Conservation (phyloP, 352 stramenopile species). For the Phytophthora ohioensis region DNA sequence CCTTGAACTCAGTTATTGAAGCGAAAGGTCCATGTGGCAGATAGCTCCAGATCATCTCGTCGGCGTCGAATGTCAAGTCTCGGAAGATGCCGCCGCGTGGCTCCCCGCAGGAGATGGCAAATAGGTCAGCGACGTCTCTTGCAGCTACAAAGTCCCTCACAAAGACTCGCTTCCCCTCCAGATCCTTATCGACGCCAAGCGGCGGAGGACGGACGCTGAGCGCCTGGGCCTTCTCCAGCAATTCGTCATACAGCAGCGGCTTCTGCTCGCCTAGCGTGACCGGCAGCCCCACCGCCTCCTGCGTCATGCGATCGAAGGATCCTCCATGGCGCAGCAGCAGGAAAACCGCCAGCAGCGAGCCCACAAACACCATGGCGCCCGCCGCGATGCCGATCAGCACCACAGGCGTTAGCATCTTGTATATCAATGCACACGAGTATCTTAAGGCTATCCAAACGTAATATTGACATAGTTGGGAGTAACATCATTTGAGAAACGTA, state of each 20-base stretch:
- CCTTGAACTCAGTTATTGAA: slow-evolving; percentile 44
- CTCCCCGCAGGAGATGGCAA: slow-evolving; percentile 60
- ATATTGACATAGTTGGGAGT: not conserved
- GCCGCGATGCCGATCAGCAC: slow-evolving; percentile 84
- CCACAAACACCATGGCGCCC: slow-evolving; percentile 85
- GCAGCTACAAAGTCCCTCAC: slow-evolving; percentile 54
- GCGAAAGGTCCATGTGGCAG: slow-evolving; percentile 71
- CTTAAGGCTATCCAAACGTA: slow-evolving; percentile 16
- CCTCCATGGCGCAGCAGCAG: slow-evolving; percentile 83
- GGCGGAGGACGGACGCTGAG: slow-evolving; percentile 45
- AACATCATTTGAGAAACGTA: not conserved
- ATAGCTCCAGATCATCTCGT: slow-evolving; percentile 86
- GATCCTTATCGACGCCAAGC: slow-evolving; percentile 32
- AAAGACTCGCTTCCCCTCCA: slow-evolving; percentile 51
- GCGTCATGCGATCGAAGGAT: slow-evolving; percentile 90
- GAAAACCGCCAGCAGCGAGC: slow-evolving; percentile 85
- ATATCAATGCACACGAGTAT: slow-evolving; percentile 4
- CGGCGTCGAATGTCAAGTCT: slow-evolving; percentile 65
- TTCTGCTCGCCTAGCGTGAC: slow-evolving; percentile 67
- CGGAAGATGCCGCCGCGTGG: slow-evolving; percentile 64
- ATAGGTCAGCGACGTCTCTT: slow-evolving; percentile 46
- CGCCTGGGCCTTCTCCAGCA: slow-evolving; percentile 63
- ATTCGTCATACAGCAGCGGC: slow-evolving; percentile 88
- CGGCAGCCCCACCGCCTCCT: slow-evolving; percentile 79
- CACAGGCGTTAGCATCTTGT: slow-evolving; percentile 58